Evolutionary conservation across 2,329 filamentous ascomycete species (phyloP).

Genomic region (Xenoacremonium recifei): DNA sequence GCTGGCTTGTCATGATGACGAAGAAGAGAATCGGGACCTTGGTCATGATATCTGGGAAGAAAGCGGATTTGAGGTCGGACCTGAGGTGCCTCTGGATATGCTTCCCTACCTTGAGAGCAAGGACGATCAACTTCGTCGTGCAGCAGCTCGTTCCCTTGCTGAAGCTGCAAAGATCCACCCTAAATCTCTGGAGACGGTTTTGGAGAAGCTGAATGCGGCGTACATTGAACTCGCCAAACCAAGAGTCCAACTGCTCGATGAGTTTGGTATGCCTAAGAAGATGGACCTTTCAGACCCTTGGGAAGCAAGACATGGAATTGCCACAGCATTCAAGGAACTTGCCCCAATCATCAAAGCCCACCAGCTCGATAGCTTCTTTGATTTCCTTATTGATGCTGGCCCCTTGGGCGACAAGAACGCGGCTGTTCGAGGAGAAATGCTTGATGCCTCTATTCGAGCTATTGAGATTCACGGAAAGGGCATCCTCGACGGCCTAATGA

Average conservation of each 20-base stretch:
- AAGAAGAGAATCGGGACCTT: constrained; percentile 80
- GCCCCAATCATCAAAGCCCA: constrained; percentile 65
- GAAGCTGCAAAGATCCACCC: constrained; percentile 65
- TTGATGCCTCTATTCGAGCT: constrained; percentile 80
- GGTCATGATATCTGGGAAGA: constrained; percentile 94
- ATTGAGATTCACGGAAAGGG: constrained; percentile 79
- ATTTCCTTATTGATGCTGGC: constrained; percentile 81
- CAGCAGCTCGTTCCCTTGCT: constrained; percentile 78
- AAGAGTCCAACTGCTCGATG: constrained; percentile 78
- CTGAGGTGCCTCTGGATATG: constrained; percentile 64
- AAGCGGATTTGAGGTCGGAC: constrained; percentile 71
- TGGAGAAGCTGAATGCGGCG: constrained; percentile 64
- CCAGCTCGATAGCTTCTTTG: constrained; percentile 74
- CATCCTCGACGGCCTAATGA: constrained; percentile 87
- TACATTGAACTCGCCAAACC: constrained; percentile 83
- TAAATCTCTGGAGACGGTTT: constrained; percentile 57
- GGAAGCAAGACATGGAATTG: constrained; percentile 88
- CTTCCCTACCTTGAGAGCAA: constrained; percentile 77
- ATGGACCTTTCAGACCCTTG: constrained; percentile 84
- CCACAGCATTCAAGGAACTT: constrained; percentile 81
- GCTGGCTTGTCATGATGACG: constrained; percentile 89
- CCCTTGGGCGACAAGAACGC: constrained; percentile 81
- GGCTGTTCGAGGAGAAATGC: constrained; percentile 82
- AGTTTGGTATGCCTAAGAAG: constrained; percentile 93
- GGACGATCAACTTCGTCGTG: constrained; percentile 78